Conservation (phyloP, 257 asterid genomes). For the Rehmannia glutinosa region DNA sequence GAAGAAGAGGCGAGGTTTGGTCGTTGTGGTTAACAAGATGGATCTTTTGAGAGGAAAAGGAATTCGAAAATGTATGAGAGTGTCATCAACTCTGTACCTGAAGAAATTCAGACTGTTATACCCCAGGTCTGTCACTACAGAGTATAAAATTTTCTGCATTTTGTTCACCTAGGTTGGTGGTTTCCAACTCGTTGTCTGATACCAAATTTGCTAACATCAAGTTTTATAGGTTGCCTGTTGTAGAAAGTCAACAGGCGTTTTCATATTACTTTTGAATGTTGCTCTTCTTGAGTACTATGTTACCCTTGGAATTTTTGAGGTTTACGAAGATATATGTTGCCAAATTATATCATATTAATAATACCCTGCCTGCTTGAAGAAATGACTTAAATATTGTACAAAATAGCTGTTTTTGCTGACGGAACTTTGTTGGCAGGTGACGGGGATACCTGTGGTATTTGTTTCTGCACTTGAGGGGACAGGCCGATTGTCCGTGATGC, state of each 20-base stretch:
- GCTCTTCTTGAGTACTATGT: neutral
- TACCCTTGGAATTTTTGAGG: too few species aligned
- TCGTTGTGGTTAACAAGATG: slow-evolving; percentile 86
- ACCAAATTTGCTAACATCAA: neutral
- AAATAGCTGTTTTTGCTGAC: slow-evolving; percentile 1
- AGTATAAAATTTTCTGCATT: neutral
- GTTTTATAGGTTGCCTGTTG: neutral
- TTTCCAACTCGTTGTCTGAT: neutral
- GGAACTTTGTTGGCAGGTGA: slow-evolving; percentile 41
- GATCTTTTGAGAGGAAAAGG: slow-evolving; percentile 66
- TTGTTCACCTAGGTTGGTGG: neutral
- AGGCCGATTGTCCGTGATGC: slow-evolving; percentile 72
- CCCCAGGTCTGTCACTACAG: slow-evolving; percentile 61
- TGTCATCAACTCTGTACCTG: slow-evolving; percentile 67
- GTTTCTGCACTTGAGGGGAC: slow-evolving; percentile 89
- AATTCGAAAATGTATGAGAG: slow-evolving; percentile 48
- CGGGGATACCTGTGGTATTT: slow-evolving; percentile 87
- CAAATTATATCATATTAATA: too few species aligned
- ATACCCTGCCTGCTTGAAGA: neutral
- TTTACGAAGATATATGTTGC: too few species aligned
- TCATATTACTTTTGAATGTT: neutral
- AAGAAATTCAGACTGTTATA: slow-evolving; percentile 87
- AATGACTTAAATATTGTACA: neutral
- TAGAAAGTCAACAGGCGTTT: neutral
- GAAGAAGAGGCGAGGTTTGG: slow-evolving; percentile 96